Conservation (phyloP, 2,329 filamentous ascomycete genomes). For the Aspergillus alliaceus region DNA sequence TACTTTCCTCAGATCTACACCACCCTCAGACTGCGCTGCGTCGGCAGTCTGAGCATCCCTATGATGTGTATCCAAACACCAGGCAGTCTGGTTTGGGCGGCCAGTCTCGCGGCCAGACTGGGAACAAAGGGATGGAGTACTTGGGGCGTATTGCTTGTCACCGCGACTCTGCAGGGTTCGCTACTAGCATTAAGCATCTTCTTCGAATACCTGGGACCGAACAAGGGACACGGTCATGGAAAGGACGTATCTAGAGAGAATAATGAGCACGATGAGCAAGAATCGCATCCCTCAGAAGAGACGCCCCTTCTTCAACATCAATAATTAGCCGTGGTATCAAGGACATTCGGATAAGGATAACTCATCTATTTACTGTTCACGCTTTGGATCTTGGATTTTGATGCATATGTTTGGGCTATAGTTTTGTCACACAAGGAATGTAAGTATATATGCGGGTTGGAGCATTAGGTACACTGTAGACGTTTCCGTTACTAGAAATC, state of each 20-base stretch:
- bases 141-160: slow-evolving; percentile 89
- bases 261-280: slow-evolving; percentile 12
- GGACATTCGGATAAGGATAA: background rate
- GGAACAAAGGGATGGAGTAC: slow-evolving; percentile 88
- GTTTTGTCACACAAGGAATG: background rate
- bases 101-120: slow-evolving; percentile 75
- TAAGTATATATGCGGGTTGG: background rate
- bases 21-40: slow-evolving; percentile 79
- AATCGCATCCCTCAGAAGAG: slow-evolving; percentile 31
- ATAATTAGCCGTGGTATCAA: slow-evolving; percentile 10
- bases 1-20: slow-evolving; percentile 95
- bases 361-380: background rate
- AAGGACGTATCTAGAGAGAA: slow-evolving; percentile 15
- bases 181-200: slow-evolving; percentile 77
- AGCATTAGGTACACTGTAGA: background rate
- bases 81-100: slow-evolving; percentile 85
- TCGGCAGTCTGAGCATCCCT: slow-evolving; percentile 87
- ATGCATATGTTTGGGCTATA: too few species aligned
- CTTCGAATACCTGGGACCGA: slow-evolving; percentile 55
- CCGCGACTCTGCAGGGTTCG: slow-evolving; percentile 78
- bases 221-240: slow-evolving; percentile 44
- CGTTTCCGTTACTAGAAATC: background rate
- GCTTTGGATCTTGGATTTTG: background rate
- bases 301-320: slow-evolving; percentile 35
- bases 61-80: slow-evolving; percentile 99